Base-by-base conservation (phyloP, 352 stramenopile genomes). In the Blastocystis sp. region DNA sequence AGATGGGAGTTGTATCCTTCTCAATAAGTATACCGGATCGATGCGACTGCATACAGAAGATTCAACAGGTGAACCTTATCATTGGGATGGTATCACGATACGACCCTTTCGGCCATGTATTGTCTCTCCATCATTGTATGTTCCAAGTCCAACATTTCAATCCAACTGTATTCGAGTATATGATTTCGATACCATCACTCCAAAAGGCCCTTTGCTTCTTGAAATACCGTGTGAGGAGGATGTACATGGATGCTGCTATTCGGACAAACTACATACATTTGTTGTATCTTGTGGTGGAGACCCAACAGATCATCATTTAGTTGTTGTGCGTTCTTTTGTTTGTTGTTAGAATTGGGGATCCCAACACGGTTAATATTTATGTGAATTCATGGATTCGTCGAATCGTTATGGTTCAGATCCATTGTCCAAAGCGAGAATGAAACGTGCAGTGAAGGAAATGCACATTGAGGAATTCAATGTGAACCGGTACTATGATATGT, bases 261-360 rank as follows among this genome's bases (percentile, higher is more conserved):
- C 46, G 12, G 4, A 59, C 11, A 37, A 42, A 37, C 14, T 43
- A n/a, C 27, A 65, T 32, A 27, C 19, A 14, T 51, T 83, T 29
- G 71, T 83, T 16, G 71, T 83, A 67, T 61, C 71, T 43, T 83
- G 42, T 29, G 42, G 51, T 49, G 71, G 71, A 83, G 65, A 83
- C 71, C 63, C 71, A 49, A 12, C 49, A 9, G 71, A 83, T 6
- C 71, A 83, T 63, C 46, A 56, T 51, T 39, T 83, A 54, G 37
- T 77, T 56, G 19, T 32, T 32, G 19, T 61, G 3, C 54, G 19
- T 12, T 61, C 3, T 16, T 2, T 7, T 61, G 19, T 61, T 61
- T 32, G 54, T 32, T 61, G 54, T 61, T 6, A 32, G 12, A 14
- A 32, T 61, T 61, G 54, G 19, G 54, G 54, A n/a, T 32, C 27